A percentile compares a stretch with the other conserved stretches of the same genome.
phyloP scores from a whole-genome alignment of 805 yeast genomes.

The Groenewaldozyma tartarivorans region DNA sequence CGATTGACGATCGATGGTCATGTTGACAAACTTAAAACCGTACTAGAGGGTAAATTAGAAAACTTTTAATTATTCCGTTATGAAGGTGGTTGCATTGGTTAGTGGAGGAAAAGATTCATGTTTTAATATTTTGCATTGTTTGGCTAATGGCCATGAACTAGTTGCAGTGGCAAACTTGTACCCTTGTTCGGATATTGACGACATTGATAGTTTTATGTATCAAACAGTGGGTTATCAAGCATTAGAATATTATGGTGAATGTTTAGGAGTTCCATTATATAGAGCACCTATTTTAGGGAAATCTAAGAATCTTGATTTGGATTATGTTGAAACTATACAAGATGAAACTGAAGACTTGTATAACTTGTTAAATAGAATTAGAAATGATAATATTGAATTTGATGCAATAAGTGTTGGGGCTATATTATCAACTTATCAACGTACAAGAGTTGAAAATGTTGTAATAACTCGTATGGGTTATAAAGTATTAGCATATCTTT shows the following conservation, averaged over 20 bases:
- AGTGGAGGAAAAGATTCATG: constrained; percentile 97
- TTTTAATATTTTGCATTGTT: constrained; percentile 77
- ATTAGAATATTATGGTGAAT: constrained; percentile 51
- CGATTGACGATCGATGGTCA: no score
- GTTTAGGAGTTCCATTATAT: constrained; percentile 74
- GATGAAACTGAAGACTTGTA: constrained; percentile 88
- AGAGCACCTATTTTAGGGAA: constrained; percentile 54
- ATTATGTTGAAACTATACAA: constrained; percentile 53
- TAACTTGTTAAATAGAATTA: constrained; percentile 40
- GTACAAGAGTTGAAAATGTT: constrained; percentile 88
- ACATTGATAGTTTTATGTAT: constrained; percentile 91
- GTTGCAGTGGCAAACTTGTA: constrained; percentile 77
- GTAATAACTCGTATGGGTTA: constrained; percentile 59
- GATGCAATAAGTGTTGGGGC: constrained; percentile 94
- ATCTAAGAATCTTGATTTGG: constrained; percentile 56
- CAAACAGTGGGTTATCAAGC: constrained; percentile 94
- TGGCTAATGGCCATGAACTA: constrained; percentile 76
- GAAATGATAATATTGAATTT: constrained; percentile 52
- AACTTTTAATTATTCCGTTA: constrained; percentile 21
- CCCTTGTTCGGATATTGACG: constrained; percentile 55
- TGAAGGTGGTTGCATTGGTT: constrained; percentile 88
- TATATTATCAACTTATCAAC: constrained; percentile 86
- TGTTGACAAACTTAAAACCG: no score
- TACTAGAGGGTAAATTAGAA: no score
- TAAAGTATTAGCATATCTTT: constrained; percentile 63